Evolutionary conservation across 2,329 filamentous ascomycete species (phyloP), one percentile per base, ranked within the genome.

Genomic region (Diaporthe vaccinii): DNA sequence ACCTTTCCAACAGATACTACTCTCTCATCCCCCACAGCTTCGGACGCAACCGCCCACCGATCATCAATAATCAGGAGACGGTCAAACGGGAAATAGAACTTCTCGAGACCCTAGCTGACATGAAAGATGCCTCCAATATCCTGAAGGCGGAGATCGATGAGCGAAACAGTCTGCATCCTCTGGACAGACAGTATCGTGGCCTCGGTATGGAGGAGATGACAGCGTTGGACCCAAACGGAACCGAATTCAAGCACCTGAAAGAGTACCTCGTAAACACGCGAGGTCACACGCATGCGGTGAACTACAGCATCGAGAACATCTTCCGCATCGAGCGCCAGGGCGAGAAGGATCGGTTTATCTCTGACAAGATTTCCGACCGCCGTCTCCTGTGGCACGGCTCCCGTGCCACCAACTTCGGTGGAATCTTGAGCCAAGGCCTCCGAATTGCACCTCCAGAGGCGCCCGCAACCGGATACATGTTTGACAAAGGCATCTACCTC

Each of bases 401-500:
- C 22, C 92, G 95, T 46, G 90, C 89, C 44, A 97, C 94, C 71
- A 98, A 98, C 82, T 98, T 93, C 78, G 95, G 93, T 80, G 95
- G 95, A 80, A 98, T 98, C 75, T 90, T 98, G 57, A 93, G 92
- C 74, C 94, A 98, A 83, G 95, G 95, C 78, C 89, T 98, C 9
- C 93, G 95, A n/a, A 98, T 98, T 78, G 95, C 95, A 9, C 95
- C 95, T 0, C 93, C 93, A 0, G 93, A 97, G 82, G 95, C 95
- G 0, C 95, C 95, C 0, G 92, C 92, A 0, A 90, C 88, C 6
- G 94, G 94, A 1, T 95, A 96, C 85, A 96, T 96, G 93, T 98
- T 97, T 78, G 95, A 93, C 74, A 97, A 97, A 83, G 95, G 95
- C 59, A 93, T 98, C 62, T 98, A 98, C 81, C 89, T 98, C 2